Evolutionary conservation across 2,329 filamentous ascomycete species (phyloP).

Genomic region (Fusarium algeriense): DNA sequence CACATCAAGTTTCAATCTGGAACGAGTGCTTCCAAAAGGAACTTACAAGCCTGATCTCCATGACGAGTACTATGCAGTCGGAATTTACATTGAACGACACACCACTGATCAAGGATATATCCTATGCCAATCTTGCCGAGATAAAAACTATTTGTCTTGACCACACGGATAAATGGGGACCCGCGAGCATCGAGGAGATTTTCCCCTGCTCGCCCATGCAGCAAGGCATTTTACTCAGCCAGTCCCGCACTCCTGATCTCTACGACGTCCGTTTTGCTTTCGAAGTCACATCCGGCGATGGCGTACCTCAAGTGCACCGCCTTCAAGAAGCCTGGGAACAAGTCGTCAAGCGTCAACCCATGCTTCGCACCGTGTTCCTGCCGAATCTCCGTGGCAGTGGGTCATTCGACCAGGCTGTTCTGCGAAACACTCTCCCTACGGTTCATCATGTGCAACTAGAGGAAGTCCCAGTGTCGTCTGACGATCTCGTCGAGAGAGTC

Average conservation of each 20-base stretch:
- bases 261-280: background rate
- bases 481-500: background rate
- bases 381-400: slow-evolving; percentile 24
- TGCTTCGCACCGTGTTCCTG: slow-evolving; percentile 22
- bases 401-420: slow-evolving; percentile 18
- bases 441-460: background rate
- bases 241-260: slow-evolving; percentile 17
- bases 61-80: background rate
- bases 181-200: slow-evolving; percentile 46
- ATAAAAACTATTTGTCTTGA: background rate
- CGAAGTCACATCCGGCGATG: background rate
- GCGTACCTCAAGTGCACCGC: background rate
- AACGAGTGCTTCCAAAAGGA: background rate
- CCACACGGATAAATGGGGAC: background rate
- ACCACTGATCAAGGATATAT: background rate
- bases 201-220: slow-evolving; percentile 52
- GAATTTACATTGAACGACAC: background rate
- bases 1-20: background rate
- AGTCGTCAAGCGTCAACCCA: slow-evolving; percentile 6
- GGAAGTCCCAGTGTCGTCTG: background rate
- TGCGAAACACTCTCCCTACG: background rate
- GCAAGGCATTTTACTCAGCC: slow-evolving; percentile 50
- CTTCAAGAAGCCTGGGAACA: slow-evolving; percentile 3
- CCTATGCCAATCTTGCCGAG: background rate
- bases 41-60: background rate